These are phyloP conservation scores for Lipomyces orientalis DNA, from an alignment of 805 yeast species.

Conservation along the genomic window DNA sequence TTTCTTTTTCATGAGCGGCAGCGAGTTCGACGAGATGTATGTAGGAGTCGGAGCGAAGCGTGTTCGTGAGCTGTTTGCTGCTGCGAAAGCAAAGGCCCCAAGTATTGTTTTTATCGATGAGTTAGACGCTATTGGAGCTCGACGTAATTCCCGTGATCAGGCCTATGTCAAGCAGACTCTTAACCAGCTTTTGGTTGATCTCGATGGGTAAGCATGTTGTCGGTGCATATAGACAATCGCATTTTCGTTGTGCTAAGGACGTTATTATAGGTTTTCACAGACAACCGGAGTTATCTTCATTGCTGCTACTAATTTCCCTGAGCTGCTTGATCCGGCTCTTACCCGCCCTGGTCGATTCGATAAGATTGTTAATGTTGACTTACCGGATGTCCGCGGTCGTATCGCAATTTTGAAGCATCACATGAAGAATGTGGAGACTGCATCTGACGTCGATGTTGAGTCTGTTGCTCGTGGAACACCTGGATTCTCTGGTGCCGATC, in stretches of 20 bases:
- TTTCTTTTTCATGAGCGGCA: slow-evolving; percentile 97
- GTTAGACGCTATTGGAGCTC: slow-evolving; percentile 98
- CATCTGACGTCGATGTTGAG: slow-evolving; percentile 84
- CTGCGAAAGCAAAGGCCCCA: slow-evolving; percentile 94
- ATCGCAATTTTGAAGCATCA: slow-evolving; percentile 89
- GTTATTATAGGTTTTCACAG: slow-evolving; percentile 64
- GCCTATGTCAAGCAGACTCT: slow-evolving; percentile 98
- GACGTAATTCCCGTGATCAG: slow-evolving; percentile 95
- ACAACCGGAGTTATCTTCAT: slow-evolving; percentile 91
- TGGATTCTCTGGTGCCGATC: slow-evolving; percentile 97
- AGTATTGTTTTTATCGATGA: slow-evolving; percentile 98
- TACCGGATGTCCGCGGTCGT: slow-evolving; percentile 98
- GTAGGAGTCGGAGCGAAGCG: slow-evolving; percentile 99
- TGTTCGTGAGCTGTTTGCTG: slow-evolving; percentile 89
- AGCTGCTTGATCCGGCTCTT: slow-evolving; percentile 92
- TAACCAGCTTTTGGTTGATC: slow-evolving; percentile 91
- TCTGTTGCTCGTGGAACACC: slow-evolving; percentile 96
- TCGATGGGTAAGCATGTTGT: slow-evolving; percentile 68
- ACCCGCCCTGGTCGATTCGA: slow-evolving; percentile 99
- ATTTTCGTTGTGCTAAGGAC: neutral
- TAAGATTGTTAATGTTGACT: slow-evolving; percentile 89
- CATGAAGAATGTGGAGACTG: slow-evolving; percentile 85
- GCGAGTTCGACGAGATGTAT: slow-evolving; percentile 96
- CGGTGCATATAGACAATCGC: neutral
- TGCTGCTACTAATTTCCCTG: slow-evolving; percentile 99